Base-by-base conservation (phyloP, 495 filamentous ascomycete species). In the Aspergillus campestris region DNA sequence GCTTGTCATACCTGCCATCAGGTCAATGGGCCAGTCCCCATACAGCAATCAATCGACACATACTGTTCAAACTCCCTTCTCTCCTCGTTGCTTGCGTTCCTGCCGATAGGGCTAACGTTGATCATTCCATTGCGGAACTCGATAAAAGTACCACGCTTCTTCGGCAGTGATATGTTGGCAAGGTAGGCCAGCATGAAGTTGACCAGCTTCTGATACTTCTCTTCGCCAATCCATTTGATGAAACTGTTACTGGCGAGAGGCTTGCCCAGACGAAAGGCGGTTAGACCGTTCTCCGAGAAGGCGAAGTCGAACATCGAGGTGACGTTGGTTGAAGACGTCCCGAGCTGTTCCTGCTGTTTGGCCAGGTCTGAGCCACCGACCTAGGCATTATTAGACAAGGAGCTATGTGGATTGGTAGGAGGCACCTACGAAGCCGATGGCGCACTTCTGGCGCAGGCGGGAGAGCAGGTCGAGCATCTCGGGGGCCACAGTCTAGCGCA, bases 121-220 rank as follows among this genome's bases (percentile, higher is more conserved):
- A 98, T 79, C 92, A 97, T 97, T 62, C 92, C 92, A 60, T 91
- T 94, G 48, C 73, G 78, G 74, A 95, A 98, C 73, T 98, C 92
- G 48, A 98, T 69, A 61, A 98, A 98, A 29, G 92, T 98, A 52
- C 92, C 92, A 37, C 91, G 76, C 81, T 94, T 97, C 65, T 88
- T 67, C 33, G 91, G 92, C 11, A 73, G 45, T 55, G 94, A 86
- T 31, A 95, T 65, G 59, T 95, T 87, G 50, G 89, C 86, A 50
- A 98, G 79, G 62, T 95, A 94, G 64, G 82, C 86, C 61, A 97
- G 75, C 49, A 83, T 77, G 70, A 90, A 98, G 51, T 79, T 82
- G 10, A 85, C 88, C 45, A 98, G 70, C 55, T 81, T 69, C 78
- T 96, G 89, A 72, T 95, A 98, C 57, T 82, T 82, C 7, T 84